phyloP scores from a whole-genome alignment of 2,329 filamentous ascomycete genomes.

The Dryadomyces quercus-mongolicae region DNA sequence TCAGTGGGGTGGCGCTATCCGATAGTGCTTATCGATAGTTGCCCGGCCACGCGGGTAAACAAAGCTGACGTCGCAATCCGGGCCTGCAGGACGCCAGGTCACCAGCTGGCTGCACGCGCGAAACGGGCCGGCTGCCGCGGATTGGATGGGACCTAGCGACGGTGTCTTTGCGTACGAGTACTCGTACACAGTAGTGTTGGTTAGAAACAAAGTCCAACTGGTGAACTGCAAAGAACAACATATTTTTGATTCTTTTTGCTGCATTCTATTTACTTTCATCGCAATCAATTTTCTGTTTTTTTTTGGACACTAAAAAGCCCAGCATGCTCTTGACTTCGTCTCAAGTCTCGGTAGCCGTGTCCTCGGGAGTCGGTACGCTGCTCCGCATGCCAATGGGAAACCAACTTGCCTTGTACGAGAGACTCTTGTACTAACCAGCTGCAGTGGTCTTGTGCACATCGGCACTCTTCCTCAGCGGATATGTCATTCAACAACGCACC shows the following conservation, averaged over 20 bases:
- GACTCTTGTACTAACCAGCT: background rate
- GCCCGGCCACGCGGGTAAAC: background rate
- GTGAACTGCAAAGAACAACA: no score
- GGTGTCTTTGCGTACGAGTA: no score
- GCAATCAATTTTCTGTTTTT: background rate
- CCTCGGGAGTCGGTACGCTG: slow-evolving; percentile 48
- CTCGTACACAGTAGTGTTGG: no score
- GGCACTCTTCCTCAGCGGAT: slow-evolving; percentile 78
- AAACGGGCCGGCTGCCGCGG: background rate
- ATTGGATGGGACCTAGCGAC: background rate
- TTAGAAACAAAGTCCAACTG: no score
- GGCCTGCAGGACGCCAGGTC: no score
- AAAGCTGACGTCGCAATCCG: background rate
- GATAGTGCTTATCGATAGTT: background rate
- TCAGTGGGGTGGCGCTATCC: no score
- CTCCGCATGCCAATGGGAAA: no score
- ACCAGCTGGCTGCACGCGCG: background rate
- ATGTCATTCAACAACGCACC: slow-evolving; percentile 77
- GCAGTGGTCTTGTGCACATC: slow-evolving; percentile 65
- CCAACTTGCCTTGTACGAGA: background rate
- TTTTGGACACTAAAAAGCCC: no score
- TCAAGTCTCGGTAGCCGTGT: slow-evolving; percentile 58
- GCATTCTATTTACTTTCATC: background rate
- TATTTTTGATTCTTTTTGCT: no score
- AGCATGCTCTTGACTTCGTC: slow-evolving; percentile 51